Evolutionary conservation across 2,329 filamentous ascomycete species (phyloP).

Genomic region (Beauveria pseudobassiana): DNA sequence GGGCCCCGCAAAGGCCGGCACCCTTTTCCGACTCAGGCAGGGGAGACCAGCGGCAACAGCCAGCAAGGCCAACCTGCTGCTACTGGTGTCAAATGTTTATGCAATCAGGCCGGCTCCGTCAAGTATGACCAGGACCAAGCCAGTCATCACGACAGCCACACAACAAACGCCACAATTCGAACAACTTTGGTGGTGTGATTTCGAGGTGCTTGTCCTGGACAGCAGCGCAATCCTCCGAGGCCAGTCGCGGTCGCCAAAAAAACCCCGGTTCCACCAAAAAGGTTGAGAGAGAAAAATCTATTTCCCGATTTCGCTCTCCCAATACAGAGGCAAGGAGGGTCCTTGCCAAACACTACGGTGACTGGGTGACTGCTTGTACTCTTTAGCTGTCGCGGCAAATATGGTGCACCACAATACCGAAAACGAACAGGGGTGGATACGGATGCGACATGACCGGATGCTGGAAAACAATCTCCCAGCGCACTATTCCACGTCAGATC

Average conservation of each 20-base stretch:
- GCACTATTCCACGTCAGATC: neutral
- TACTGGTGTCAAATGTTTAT: neutral
- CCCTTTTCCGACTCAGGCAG: conserved; percentile 2
- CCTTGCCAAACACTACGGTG: neutral
- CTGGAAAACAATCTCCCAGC: neutral
- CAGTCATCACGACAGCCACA: too few relatives aligned
- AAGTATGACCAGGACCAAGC: too few relatives aligned
- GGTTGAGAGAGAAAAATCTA: neutral
- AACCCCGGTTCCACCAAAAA: conserved; percentile 1
- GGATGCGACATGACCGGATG: conserved; percentile 6
- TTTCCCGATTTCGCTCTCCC: conserved; percentile 4
- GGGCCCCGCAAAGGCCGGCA: neutral
- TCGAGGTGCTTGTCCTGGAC: neutral
- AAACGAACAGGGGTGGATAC: conserved; percentile 11
- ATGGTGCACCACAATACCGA: conserved; percentile 1
- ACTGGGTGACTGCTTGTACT: neutral
- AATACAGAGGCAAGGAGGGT: neutral
- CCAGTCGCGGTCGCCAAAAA: neutral
- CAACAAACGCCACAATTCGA: too few relatives aligned
- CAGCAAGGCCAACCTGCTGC: neutral
- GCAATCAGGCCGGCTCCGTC: too few relatives aligned
- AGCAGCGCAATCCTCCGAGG: neutral
- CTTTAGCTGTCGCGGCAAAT: neutral
- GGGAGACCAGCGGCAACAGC: neutral
- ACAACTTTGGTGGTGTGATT: too few relatives aligned